Base-by-base conservation (phyloP, 352 stramenopile species). In the Globisporangium nagaii region DNA sequence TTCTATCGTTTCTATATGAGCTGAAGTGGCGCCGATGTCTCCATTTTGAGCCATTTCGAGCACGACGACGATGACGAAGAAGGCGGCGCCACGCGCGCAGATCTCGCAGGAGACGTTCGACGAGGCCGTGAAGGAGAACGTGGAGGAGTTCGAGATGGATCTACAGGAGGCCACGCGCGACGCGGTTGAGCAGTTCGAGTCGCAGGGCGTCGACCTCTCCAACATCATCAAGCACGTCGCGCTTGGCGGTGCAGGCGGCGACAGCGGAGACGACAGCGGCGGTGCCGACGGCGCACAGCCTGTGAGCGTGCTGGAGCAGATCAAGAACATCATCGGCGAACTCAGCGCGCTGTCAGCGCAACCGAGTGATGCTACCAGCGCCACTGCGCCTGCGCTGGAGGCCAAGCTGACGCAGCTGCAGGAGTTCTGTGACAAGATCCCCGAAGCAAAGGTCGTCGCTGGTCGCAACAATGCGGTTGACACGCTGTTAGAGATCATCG, bases 81-180 rank as follows among this genome's bases (percentile, higher is more conserved):
- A 60, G 28, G 35, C 40, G 1, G 53, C 47, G 52, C 10, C 31
- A 36, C 73, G 63, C 15, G 77, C 66, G 63, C 84, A 86, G 62
- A 94, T 96, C 58, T 90, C 84, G 53, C 88, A 96, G 65, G 70
- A 86, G 58, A 96, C 88, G 46, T 96, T 96, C 63, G 86, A 96
- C 62, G 86, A 96, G 56, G 84, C 71, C 65, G 88, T 96, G 55
- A 56, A 72, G 34, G 87, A 96, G 65, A 96, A 96, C 71, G 68
- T 96, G 44, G 82, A 90, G 44, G 88, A 96, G 44, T 96, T 96
- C 65, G 87, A 93, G 39, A 94, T 96, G 81, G 61, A 66, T 2
- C 56, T 72, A n/a, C 75, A 85, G 30, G 86, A 94, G 25, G 86
- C 87, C 15, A 70, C 90, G 49, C 56, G 50, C 8, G 88, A 96